phyloP scores from a whole-genome alignment of 345 rosid genomes.

The Gossypium ekmanianum region DNA sequence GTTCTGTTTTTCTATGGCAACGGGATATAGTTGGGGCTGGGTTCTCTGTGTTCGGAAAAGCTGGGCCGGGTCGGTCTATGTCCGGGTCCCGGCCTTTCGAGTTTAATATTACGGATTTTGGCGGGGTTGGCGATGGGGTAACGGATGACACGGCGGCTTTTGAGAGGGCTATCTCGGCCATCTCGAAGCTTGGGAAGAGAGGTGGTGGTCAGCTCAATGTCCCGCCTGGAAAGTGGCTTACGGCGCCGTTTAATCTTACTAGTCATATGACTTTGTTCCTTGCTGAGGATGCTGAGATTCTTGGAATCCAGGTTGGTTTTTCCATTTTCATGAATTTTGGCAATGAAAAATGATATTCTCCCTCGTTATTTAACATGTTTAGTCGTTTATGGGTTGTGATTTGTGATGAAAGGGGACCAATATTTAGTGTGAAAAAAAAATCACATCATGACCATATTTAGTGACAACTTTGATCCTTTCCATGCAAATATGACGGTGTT shows the following conservation, averaged over 20 bases:
- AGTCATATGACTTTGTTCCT: constrained; percentile 92
- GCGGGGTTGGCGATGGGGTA: constrained; percentile 84
- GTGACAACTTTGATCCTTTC: too few species aligned
- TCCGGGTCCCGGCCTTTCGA: constrained; percentile 58
- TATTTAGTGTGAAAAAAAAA: too few species aligned
- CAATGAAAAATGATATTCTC: background rate
- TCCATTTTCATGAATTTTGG: background rate
- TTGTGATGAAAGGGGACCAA: background rate
- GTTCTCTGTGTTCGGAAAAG: constrained; percentile 37
- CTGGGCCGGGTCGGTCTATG: constrained; percentile 31
- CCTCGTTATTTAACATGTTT: too few species aligned
- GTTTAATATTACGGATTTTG: constrained; percentile 84
- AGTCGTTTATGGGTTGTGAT: too few species aligned
- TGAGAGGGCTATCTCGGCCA: constrained; percentile 73
- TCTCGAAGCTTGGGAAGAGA: constrained; percentile 60
- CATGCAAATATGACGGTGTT: background rate
- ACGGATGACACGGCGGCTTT: constrained; percentile 82
- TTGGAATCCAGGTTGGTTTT: constrained; percentile 65
- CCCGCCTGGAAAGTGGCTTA: constrained; percentile 89
- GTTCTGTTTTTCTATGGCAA: constrained; percentile 79
- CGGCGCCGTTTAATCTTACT: constrained; percentile 94
- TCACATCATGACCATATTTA: too few species aligned
- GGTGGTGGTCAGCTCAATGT: constrained; percentile 95
- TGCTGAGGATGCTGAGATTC: constrained; percentile 79
- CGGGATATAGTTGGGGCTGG: constrained; percentile 43